Base-by-base conservation (phyloP, 169 alveolate genomes). In the Cryptosporidium parvum region DNA sequence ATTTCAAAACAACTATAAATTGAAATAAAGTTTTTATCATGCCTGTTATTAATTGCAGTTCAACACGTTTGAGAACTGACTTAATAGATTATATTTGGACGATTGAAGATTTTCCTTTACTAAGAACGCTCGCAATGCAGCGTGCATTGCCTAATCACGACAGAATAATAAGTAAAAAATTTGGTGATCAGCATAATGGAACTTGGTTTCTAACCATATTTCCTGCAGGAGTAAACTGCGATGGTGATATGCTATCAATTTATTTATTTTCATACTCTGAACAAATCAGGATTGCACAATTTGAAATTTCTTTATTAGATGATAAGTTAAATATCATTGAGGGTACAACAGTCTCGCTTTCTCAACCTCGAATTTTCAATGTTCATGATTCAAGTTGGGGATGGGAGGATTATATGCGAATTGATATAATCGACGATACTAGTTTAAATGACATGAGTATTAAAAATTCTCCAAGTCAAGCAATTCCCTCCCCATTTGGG, bases 181-280 rank as follows among this genome's bases (percentile, higher is more conserved):
- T 80, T 62, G 89, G 89, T 7, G 75, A 80, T 39, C 80, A 59
- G 14, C 48, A 80, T 12, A 67, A 61, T 61, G 89, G 89, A 44
- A 42, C 45, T 67, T 80, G 89, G 89, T 80, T 42, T 29, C 80
- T 80, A 14, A 62, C 89, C 31, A 21, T 80, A 44, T 80, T 80
- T 62, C 89, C 89, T 18, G 72, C 89, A 59, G 89, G 89, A 10
- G 69, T 80, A 42, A 80, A 80, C 35, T 80, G 89, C 31, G 89
- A 62, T 48, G 89, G 89, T 14, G 62, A 59, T 12, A 23, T 80
- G 35, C 23, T 80, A 0, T 80, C 89, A 18, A 45, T 80, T 14
- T 80, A 80, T 80, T 33, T 80, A 44, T 80, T 61, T 61, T 45
- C 75, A 12, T 61, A 61, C 39, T 80, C 89, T 5, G 89, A 80